phyloP scores from a whole-genome alignment of 2,329 filamentous ascomycete species.

The Sporothrix pseudoabietina region DNA sequence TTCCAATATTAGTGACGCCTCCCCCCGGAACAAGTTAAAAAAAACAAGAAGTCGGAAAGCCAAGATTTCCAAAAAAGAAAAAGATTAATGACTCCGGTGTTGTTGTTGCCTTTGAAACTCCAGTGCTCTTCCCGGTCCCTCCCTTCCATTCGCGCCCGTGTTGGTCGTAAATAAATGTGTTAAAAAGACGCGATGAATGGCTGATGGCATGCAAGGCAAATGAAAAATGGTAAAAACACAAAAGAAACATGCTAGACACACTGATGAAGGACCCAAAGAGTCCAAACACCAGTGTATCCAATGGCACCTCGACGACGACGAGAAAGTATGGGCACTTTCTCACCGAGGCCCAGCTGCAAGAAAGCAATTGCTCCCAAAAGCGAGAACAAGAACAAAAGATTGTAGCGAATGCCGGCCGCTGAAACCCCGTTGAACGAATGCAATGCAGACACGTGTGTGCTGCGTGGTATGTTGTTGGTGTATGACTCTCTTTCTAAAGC shows the following conservation, averaged over 20 bases:
- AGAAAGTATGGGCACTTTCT: not conserved
- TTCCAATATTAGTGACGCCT: slow-evolving; percentile 23
- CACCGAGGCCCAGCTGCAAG: not conserved
- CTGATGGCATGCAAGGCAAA: slow-evolving; percentile 19
- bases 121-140: not conserved
- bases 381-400: slow-evolving; percentile 10
- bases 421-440: slow-evolving; percentile 33
- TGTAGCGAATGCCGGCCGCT: slow-evolving; percentile 25
- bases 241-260: not conserved
- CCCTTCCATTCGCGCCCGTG: not conserved
- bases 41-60: slow-evolving; percentile 17
- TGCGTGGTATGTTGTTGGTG: slow-evolving; percentile 22
- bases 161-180: slow-evolving; percentile 4
- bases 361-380: slow-evolving; percentile 19
- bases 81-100: slow-evolving; percentile 6
- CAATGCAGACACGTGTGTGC: slow-evolving; percentile 30
- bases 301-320: not conserved
- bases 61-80: slow-evolving; percentile 10
- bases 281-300: not conserved
- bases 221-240: slow-evolving; percentile 7
- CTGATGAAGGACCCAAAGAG: not conserved
- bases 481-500: slow-evolving; percentile 27
- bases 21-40: not conserved
- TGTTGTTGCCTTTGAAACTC: slow-evolving; percentile 8
- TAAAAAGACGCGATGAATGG: slow-evolving; percentile 6